Base-by-base conservation (phyloP, 257 asterid genomes). In the Capsicum rhomboideum region DNA sequence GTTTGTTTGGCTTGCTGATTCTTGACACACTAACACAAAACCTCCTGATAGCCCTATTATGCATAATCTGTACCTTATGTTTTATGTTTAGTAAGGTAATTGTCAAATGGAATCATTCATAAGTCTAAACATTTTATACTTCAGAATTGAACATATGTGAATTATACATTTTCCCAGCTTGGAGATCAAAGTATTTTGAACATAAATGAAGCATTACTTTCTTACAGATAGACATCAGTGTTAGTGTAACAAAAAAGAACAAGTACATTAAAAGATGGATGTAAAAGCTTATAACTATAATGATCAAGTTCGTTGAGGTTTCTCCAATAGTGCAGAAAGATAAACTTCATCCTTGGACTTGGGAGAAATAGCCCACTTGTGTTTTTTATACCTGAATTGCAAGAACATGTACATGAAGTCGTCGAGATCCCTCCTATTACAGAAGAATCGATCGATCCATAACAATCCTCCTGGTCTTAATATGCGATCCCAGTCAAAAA, bases 361-460 rank as follows among this genome's bases (percentile, higher is more conserved):
- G 0, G 95, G 91, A 83, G 96, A 90, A 86, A 93, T 86, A 20
- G 84, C 89, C 98, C 98, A 95, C 87, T 83, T 92, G 29, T 95
- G 98, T 72, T 95, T 95, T 71, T 87, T 93, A 84, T 95, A 93
- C 92, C 97, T 91, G 84, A 95, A 95, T 88, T 94, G 98, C 93
- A 95, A 84, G 82, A 94, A 92, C 98, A 95, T 92, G 86, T 93
- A 95, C 97, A 93, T 91, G 59, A 86, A 95, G 5, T 93, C 95
- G 86, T 93, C 98, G 78, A 95, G 85, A 80, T 93, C 94, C 79
- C 88, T 94, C 88, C 94, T 94, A 54, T 86, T 91, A 84, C 97
- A 94, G 31, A 95, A 94, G 89, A 95, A 95, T 20, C 93, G 83
- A 54, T 94, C 97, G 49, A 95, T 91, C 99, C 98, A 93, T 75